These are phyloP conservation scores for Macadamia tetraphylla DNA, from an alignment of 164 flowering plant genomes.

Conservation along the genomic window DNA sequence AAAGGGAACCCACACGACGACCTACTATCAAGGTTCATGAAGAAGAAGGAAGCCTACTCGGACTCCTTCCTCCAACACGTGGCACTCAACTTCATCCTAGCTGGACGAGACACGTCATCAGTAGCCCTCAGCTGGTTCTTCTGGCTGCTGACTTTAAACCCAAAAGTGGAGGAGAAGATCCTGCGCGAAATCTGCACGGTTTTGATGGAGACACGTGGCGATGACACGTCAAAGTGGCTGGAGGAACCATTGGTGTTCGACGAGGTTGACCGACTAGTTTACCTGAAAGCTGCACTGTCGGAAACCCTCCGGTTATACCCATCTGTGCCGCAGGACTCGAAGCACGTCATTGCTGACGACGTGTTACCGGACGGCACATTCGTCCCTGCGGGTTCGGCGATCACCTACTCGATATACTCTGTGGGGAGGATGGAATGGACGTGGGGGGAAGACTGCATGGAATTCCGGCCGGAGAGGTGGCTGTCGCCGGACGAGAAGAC, in stretches of 20 bases:
- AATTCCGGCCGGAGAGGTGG: constrained; percentile 65
- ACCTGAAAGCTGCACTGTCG: constrained; percentile 56
- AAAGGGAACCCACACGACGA: constrained; percentile 36
- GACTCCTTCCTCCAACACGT: constrained; percentile 36
- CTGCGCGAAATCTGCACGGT: constrained; percentile 46
- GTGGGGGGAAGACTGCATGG: constrained; percentile 61
- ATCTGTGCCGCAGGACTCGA: constrained; percentile 67
- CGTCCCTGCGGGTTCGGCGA: constrained; percentile 57
- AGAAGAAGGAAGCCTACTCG: constrained; percentile 33
- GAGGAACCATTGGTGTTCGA: constrained; percentile 54
- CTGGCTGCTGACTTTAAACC: constrained; percentile 23
- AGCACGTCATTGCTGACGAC: constrained; percentile 51
- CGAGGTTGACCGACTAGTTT: constrained; percentile 53
- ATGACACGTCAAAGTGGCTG: constrained; percentile 37
- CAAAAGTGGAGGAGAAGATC: constrained; percentile 32
- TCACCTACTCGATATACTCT: constrained; percentile 65
- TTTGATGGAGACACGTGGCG: constrained; percentile 48
- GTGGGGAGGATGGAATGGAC: constrained; percentile 45
- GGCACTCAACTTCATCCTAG: constrained; percentile 46
- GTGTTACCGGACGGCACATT: constrained; percentile 53
- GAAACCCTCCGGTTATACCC: constrained; percentile 65
- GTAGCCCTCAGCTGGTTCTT: constrained; percentile 43
- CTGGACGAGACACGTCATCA: constrained; percentile 48
- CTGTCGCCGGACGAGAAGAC: constrained; percentile 30
- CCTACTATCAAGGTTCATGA: constrained; percentile 43